phyloP scores from a whole-genome alignment of 345 rosid genomes.

The Euclidium syriacum region DNA sequence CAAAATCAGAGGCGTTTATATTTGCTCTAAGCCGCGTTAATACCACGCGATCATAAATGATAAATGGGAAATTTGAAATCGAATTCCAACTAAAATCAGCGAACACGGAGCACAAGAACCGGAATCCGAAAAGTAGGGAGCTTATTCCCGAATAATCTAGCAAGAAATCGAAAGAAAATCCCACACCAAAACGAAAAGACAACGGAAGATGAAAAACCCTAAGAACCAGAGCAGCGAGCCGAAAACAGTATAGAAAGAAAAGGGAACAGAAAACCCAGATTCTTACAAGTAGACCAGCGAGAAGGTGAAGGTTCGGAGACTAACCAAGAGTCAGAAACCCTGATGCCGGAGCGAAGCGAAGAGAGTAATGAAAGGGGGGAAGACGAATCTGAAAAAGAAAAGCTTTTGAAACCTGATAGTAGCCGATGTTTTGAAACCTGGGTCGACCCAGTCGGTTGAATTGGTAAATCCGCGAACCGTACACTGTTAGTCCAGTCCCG shows the following conservation, averaged over 20 bases:
- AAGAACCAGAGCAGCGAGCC: background rate
- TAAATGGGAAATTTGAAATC: background rate
- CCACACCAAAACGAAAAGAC: background rate
- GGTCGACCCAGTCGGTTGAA: too few relatives aligned
- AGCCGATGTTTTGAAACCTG: too few relatives aligned
- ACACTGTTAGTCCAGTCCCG: too few relatives aligned
- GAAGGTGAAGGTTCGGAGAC: constrained; percentile 1
- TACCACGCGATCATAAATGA: background rate
- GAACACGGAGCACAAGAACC: background rate
- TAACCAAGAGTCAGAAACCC: background rate
- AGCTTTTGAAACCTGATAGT: too few relatives aligned
- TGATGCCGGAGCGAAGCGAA: background rate
- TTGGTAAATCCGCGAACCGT: too few relatives aligned
- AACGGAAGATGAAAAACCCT: background rate
- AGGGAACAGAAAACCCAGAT: background rate
- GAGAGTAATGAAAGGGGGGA: background rate
- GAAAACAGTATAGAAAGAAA: background rate
- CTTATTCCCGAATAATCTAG: background rate
- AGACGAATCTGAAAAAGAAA: too few relatives aligned
- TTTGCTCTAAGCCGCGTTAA: too few relatives aligned
- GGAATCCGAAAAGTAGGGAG: background rate
- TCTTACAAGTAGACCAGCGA: background rate
- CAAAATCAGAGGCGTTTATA: too few relatives aligned
- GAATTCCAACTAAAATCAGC: background rate
- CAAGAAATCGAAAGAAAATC: background rate